phyloP scores from a whole-genome alignment of 2,329 filamentous ascomycete species.

The Ambrosiella cleistominuta region DNA sequence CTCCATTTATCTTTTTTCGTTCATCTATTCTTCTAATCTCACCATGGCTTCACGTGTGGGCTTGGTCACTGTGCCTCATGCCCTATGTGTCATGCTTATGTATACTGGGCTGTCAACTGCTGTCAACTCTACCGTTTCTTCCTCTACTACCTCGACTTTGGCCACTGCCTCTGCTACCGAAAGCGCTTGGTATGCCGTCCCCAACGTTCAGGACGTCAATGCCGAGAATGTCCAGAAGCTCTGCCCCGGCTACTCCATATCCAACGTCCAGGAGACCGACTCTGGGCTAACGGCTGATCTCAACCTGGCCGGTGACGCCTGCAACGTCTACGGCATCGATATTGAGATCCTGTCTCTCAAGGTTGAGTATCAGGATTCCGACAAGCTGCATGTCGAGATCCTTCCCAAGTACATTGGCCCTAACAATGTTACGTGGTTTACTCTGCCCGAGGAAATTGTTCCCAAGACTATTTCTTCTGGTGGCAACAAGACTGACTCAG shows the following conservation, averaged over 20 bases:
- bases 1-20: background rate
- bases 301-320: conserved; percentile 48
- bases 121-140: background rate
- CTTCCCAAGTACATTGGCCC: conserved; percentile 43
- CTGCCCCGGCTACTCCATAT: conserved; percentile 53
- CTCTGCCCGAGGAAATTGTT: conserved; percentile 46
- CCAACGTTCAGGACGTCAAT: conserved; percentile 11
- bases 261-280: conserved; percentile 34
- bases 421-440: conserved; percentile 48
- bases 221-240: conserved; percentile 20
- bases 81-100: background rate
- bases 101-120: background rate
- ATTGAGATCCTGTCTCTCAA: conserved; percentile 47
- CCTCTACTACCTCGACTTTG: background rate
- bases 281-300: conserved; percentile 51
- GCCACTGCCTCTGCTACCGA: background rate
- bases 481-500: conserved; percentile 47
- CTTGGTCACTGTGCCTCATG: conserved; percentile 1
- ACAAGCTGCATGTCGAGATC: conserved; percentile 55
- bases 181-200: conserved; percentile 7
- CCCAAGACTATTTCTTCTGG: conserved; percentile 44
- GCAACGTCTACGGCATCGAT: conserved; percentile 65
- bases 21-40: background rate
- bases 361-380: conserved; percentile 47
- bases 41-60: conserved; percentile 1